Conservation (phyloP, 176 grass and related monocot genomes). For the Puya raimondii region DNA sequence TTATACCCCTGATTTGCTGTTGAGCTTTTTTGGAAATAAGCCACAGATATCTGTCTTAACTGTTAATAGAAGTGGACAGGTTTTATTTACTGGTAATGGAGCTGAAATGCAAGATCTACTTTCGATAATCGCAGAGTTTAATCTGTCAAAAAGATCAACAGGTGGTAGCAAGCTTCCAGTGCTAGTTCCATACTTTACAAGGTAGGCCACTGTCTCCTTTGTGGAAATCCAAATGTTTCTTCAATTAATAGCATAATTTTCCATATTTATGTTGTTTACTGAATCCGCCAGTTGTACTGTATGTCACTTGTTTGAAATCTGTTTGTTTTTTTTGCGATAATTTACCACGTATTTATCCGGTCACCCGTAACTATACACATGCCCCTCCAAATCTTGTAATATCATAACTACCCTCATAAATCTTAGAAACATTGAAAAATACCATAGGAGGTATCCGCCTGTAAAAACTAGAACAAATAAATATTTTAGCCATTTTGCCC, state of each 20-base stretch:
- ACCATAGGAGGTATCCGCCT: no score
- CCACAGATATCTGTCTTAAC: slow-evolving; percentile 29
- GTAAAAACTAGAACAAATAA: no score
- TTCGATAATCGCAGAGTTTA: slow-evolving; percentile 41
- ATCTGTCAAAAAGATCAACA: slow-evolving; percentile 29
- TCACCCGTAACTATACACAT: no score
- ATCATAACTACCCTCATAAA: no score
- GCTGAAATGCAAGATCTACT: slow-evolving; percentile 55
- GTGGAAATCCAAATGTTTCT: neutral
- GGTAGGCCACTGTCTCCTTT: slow-evolving; percentile 26
- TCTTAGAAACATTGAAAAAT: no score
- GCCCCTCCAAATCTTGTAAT: no score
- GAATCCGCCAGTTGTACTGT: neutral
- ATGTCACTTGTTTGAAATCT: no score
- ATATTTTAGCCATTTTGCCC: no score
- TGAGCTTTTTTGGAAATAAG: slow-evolving; percentile 30
- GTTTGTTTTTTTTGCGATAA: no score
- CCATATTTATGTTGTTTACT: neutral
- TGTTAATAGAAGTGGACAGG: slow-evolving; percentile 31
- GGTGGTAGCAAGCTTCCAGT: slow-evolving; percentile 45
- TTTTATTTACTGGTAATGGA: slow-evolving; percentile 43
- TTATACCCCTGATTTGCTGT: slow-evolving; percentile 37
- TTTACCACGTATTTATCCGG: no score
- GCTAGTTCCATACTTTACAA: slow-evolving; percentile 76
- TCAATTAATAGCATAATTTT: neutral